Evolutionary conservation across 2,329 filamentous ascomycete genomes (phyloP), one percentile per base, ranked within the genome.

Genomic region (Calonectria hongkongensis): DNA sequence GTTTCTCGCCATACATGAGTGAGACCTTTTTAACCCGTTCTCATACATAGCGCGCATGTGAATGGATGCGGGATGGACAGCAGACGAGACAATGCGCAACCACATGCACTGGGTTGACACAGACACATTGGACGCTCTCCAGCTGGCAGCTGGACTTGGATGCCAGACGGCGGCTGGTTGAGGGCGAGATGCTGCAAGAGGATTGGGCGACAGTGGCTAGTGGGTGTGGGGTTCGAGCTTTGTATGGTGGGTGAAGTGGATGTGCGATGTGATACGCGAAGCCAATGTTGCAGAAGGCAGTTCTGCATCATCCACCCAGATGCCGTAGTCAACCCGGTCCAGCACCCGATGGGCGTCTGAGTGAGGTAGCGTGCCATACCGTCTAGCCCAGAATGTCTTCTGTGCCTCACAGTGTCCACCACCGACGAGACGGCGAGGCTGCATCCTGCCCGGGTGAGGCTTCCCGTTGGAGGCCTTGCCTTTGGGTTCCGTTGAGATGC

Each of bases 111-210:
- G 45, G 45, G 10, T 12, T 33, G 51, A 68, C n/a, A 60, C 65
- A 41, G 60, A 39, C 58, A 39, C 43, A 33, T 39, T 63, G 62
- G 45, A 67, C 18, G 62, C 70, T 41, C 50, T 66, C 15, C 18
- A 60, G 70, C 30, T 51, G 15, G 28, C 41, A 58, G 18, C 73
- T 74, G 74, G 72, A 71, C 66, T 74, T 65, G 73, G 48, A 45
- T 65, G 47, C 56, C 25, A 28, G 58, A 70, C 60, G 75, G 66
- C 58, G 66, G 74, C 68, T 41, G 63, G 62, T 47, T 50, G 58
- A 68, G 56, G 39, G 65, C 64, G 74, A 69, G 74, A 76, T 76
- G 68, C 75, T 60, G 45, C 48, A 62, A 76, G 76, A 71, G 75
- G 75, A 60, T 73, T 77, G 73, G 77, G 71, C 50, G 41, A 66